Evolutionary conservation across 1,139 yeast genomes (phyloP).

Genomic region (Yamadazyma sp.): DNA sequence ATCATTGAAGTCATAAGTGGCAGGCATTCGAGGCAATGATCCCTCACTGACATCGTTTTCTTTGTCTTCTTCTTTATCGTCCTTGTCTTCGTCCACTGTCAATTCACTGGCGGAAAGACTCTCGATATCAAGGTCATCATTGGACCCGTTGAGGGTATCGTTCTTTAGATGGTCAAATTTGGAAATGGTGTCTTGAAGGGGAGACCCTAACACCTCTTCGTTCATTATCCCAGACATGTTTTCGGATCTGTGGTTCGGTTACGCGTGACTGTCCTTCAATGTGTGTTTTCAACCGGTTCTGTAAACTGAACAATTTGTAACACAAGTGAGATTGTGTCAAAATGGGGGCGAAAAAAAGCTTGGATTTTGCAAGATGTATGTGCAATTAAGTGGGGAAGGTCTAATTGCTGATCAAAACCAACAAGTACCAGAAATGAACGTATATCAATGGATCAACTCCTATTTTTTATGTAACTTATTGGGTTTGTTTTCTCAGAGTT

Average conservation of each 20-base stretch:
- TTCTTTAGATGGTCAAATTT: slow-evolving; percentile 12
- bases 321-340: no score
- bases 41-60: slow-evolving; percentile 5
- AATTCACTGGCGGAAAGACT: slow-evolving; percentile 4
- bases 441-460: background rate
- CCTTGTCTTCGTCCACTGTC: slow-evolving; percentile 5
- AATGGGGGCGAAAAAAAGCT: no score
- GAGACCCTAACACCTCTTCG: slow-evolving; percentile 14
- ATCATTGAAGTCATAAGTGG: slow-evolving; percentile 58
- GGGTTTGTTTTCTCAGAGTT: slow-evolving; percentile 1
- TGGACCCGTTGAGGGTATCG: slow-evolving; percentile 1
- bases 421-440: background rate
- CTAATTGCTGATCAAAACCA: background rate
- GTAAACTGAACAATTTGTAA: no score
- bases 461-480: background rate
- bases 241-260: background rate
- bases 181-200: slow-evolving; percentile 17
- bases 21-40: slow-evolving; percentile 59
- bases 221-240: background rate
- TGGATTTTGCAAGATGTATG: no score
- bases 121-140: slow-evolving; percentile 2
- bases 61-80: no score
- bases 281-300: no score
- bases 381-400: background rate
- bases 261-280: background rate